Evolutionary conservation across 2,329 filamentous ascomycete species (phyloP).

Genomic region (Arthrinium puccinioides): DNA sequence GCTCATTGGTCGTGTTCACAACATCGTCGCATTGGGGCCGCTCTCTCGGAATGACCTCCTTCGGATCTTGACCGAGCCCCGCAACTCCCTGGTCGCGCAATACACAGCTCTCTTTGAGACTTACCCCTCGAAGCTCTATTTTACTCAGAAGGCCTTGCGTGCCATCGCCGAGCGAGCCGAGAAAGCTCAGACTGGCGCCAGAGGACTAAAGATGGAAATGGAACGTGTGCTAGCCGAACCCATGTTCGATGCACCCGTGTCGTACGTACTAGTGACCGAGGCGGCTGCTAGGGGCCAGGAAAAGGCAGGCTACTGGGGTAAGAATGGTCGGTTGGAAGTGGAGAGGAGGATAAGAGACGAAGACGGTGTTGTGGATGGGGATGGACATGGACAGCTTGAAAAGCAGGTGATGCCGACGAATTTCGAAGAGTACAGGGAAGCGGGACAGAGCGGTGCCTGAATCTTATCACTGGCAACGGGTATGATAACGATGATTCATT

Average conservation of each 20-base stretch:
- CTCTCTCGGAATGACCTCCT: constrained; percentile 63
- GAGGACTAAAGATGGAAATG: constrained; percentile 73
- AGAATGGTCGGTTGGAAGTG: constrained; percentile 63
- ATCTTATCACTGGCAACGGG: neutral
- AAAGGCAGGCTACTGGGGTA: constrained; percentile 56
- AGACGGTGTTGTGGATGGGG: constrained; percentile 24
- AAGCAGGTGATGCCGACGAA: no score
- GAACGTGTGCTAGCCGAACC: constrained; percentile 71
- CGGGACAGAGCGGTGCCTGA: constrained; percentile 21
- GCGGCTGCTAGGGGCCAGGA: constrained; percentile 57
- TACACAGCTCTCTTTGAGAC: constrained; percentile 82
- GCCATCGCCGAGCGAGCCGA: constrained; percentile 67
- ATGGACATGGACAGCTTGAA: constrained; percentile 10
- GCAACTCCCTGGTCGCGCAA: constrained; percentile 80
- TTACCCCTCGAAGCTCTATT: constrained; percentile 71
- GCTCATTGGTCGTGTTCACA: constrained; percentile 90
- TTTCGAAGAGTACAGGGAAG: constrained; percentile 22
- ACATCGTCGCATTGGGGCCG: constrained; percentile 77
- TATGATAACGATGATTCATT: no score
- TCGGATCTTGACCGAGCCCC: constrained; percentile 85
- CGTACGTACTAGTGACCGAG: constrained; percentile 69
- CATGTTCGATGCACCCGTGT: constrained; percentile 74
- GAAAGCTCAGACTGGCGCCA: constrained; percentile 63
- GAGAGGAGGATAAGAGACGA: constrained; percentile 63
- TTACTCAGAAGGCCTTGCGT: constrained; percentile 74